Conservation (phyloP, 225 moss, liverwort and hornwort species). For the Asterella californica region DNA sequence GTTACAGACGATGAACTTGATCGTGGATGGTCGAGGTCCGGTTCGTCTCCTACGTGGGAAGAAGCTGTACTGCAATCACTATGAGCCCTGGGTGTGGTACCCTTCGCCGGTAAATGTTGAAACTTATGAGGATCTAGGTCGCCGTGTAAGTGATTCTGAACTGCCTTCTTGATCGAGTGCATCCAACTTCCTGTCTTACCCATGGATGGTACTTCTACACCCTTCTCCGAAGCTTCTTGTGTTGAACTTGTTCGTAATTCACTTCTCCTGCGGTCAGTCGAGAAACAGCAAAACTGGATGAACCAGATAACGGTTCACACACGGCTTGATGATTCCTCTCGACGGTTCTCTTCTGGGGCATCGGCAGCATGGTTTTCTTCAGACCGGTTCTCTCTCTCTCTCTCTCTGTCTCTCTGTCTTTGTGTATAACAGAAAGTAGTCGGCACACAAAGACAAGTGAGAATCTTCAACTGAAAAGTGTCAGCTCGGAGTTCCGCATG, state of each 20-base stretch:
- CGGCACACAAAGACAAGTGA: background rate
- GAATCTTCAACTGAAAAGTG: background rate
- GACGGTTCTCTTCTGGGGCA: background rate
- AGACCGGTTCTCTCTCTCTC: background rate
- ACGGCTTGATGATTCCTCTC: background rate
- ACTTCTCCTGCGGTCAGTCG: background rate
- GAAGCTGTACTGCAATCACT: slow-evolving; percentile 6
- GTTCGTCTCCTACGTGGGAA: background rate
- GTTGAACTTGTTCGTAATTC: background rate
- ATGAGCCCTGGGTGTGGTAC: background rate
- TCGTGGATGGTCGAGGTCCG: background rate
- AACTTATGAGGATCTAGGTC: slow-evolving; percentile 18
- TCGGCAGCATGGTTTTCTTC: slow-evolving; percentile 2
- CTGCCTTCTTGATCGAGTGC: slow-evolving; percentile 15
- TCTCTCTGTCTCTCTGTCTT: background rate
- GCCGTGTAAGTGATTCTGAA: slow-evolving; percentile 5
- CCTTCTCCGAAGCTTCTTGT: background rate
- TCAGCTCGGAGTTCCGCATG: background rate
- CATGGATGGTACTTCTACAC: background rate
- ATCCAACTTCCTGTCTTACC: slow-evolving; percentile 19
- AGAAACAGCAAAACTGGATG: background rate
- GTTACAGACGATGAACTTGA: background rate
- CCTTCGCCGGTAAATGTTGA: background rate
- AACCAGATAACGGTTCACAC: background rate
- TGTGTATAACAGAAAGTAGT: background rate